Conservation (phyloP, 2,329 filamentous ascomycete genomes). For the Pseudocercospora cruenta region DNA sequence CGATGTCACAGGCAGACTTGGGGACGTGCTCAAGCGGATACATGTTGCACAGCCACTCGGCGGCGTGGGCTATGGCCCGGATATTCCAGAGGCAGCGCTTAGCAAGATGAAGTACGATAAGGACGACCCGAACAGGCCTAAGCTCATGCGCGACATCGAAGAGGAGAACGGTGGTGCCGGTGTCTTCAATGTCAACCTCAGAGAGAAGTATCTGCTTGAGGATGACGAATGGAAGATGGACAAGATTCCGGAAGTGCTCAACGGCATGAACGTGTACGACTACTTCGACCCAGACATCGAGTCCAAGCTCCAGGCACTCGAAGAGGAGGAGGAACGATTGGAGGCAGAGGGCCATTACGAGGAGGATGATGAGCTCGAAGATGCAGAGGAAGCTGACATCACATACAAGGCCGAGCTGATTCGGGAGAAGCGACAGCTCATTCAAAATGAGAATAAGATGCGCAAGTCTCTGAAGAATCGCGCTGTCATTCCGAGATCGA, state of each 20-base stretch:
- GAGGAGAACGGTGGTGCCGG: constrained; percentile 91
- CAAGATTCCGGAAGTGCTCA: constrained; percentile 88
- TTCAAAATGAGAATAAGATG: constrained; percentile 93
- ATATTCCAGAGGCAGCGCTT: constrained; percentile 84
- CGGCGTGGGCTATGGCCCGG: constrained; percentile 69
- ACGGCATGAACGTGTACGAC: constrained; percentile 97
- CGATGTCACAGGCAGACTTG: constrained; percentile 78
- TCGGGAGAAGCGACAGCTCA: constrained; percentile 88
- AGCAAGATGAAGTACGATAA: constrained; percentile 86
- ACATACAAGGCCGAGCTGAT: constrained; percentile 92
- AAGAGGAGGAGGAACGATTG: constrained; percentile 92
- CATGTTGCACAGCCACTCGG: constrained; percentile 95
- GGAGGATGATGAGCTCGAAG: constrained; percentile 74
- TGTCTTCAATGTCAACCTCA: constrained; percentile 92
- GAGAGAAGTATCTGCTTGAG: constrained; percentile 82
- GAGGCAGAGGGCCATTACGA: constrained; percentile 94
- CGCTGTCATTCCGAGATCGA: constrained; percentile 84
- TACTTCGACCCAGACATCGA: constrained; percentile 98
- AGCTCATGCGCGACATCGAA: constrained; percentile 83
- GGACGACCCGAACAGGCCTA: constrained; percentile 79
- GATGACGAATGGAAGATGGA: constrained; percentile 95
- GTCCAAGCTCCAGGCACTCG: constrained; percentile 83
- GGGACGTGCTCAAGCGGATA: constrained; percentile 89
- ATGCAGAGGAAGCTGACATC: constrained; percentile 85
- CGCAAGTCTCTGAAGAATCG: constrained; percentile 97